Percentiles rank a stretch among this genome's conserved stretches.
Evolutionary conservation across 495 filamentous ascomycete genomes (phyloP).

Genomic region (Talaromyces stipitatus): DNA sequence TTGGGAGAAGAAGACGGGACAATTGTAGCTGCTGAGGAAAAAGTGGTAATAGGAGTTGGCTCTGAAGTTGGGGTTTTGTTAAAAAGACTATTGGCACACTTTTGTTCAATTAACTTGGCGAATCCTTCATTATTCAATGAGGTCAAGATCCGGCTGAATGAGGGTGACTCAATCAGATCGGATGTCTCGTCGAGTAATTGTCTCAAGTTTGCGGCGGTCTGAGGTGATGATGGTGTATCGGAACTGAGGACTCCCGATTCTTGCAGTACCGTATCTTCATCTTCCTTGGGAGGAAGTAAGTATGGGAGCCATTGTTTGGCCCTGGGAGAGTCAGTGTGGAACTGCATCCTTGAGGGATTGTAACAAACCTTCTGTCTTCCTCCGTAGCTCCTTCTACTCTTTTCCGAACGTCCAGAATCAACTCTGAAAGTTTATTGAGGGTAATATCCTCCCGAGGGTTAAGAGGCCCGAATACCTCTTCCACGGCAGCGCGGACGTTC

Average conservation of each 20-base stretch:
- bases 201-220: slow-evolving; percentile 54
- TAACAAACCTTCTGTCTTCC: slow-evolving; percentile 51
- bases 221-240: slow-evolving; percentile 29
- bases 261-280: slow-evolving; percentile 73
- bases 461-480: slow-evolving; percentile 74
- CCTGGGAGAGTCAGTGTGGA: slow-evolving; percentile 16
- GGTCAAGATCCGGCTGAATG: slow-evolving; percentile 75
- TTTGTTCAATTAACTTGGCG: slow-evolving; percentile 68
- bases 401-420: slow-evolving; percentile 70
- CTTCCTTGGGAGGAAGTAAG: slow-evolving; percentile 67
- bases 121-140: slow-evolving; percentile 83
- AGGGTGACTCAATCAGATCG: slow-evolving; percentile 88
- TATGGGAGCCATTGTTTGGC: slow-evolving; percentile 69
- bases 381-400: slow-evolving; percentile 74
- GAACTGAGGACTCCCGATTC: slow-evolving; percentile 71
- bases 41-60: slow-evolving; percentile 32
- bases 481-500: slow-evolving; percentile 71
- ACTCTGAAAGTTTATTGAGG: slow-evolving; percentile 64
- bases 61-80: slow-evolving; percentile 38
- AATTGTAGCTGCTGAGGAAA: slow-evolving; percentile 33
- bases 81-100: slow-evolving; percentile 71
- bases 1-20: slow-evolving; percentile 37
- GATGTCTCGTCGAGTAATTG: slow-evolving; percentile 92
- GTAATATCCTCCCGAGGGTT: slow-evolving; percentile 85
- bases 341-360: not conserved